Base-by-base conservation (phyloP, 768 basidiomycete species). In the Suillus clintonianus region DNA sequence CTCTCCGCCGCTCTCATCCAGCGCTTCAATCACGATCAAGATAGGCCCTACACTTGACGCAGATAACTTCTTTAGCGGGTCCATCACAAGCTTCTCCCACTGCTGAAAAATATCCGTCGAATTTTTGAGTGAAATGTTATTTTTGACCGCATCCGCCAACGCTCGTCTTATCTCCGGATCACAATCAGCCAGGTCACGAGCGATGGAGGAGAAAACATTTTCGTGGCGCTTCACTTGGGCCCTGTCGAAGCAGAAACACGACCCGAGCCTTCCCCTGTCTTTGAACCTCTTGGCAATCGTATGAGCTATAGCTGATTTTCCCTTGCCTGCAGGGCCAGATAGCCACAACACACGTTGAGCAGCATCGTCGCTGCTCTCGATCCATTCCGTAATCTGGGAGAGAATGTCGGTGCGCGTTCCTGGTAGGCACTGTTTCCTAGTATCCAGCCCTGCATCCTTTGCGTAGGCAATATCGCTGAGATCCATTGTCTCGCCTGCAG, bases 331-430 rank as follows among this genome's bases (percentile, higher is more conserved):
- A 59, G 51, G 60, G 27, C 74, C 74, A 51, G 59, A 64, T n/a
- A 74, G 59, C 70, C 69, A 74, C 42, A 60, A 67, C 57, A 71
- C 57, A 5, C 62, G 61, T 15, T 60, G 50, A 39, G 51, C 30
- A 43, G 64, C 47, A 11, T 47, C 55, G 17, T 45, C 30, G 9
- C 54, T 57, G 45, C 63, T 47, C 45, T 68, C 63, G 19, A 65
- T 56, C 76, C 76, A 77, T 15, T 66, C 55, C 34, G 54, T 59
- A 37, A 77, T 72, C 24, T 70, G 68, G n/a, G 71, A 65, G 43
- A 76, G 63, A 30, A 76, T 67, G 14, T 60, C 64, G 17, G 51
- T 32, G 9, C 73, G 71, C 11, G 76, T 77, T 5, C 65, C 68
- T 0, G 59, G 47, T 4, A 71, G 64, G 43, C 73, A 75, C 48